Evolutionary conservation across 2,329 filamentous ascomycete genomes (phyloP).

Genomic region (Nigrograna mackinnonii): DNA sequence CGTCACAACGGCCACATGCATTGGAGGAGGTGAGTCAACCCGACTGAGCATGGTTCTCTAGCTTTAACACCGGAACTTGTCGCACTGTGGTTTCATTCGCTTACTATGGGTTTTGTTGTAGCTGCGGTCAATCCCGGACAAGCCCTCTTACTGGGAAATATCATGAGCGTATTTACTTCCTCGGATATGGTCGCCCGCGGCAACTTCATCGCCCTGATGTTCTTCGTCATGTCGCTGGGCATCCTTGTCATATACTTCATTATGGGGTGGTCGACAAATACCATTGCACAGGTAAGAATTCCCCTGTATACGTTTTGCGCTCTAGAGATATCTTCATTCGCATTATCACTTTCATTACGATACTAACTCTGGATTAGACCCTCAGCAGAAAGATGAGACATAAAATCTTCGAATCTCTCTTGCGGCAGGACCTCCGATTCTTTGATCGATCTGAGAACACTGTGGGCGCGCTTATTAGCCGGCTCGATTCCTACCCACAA

Average conservation of each 20-base stretch:
- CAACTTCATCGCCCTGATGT: not conserved
- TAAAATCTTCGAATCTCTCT: constrained; percentile 78
- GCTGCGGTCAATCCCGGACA: not conserved
- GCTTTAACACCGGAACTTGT: too few relatives aligned
- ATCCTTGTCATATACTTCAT: not conserved
- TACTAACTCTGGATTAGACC: too few relatives aligned
- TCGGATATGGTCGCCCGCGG: not conserved
- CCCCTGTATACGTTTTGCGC: too few relatives aligned
- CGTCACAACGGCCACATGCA: too few relatives aligned
- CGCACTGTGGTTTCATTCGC: too few relatives aligned
- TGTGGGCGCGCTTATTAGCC: constrained; percentile 78
- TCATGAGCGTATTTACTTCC: not conserved
- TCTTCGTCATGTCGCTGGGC: not conserved
- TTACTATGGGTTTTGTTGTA: too few relatives aligned
- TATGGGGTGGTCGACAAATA: not conserved
- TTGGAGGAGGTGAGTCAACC: too few relatives aligned
- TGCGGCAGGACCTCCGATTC: constrained; percentile 90
- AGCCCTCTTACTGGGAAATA: not conserved
- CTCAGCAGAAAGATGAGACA: constrained; percentile 14
- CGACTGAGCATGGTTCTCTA: too few relatives aligned
- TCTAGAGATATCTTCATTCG: too few relatives aligned
- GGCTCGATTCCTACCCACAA: constrained; percentile 71
- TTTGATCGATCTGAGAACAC: constrained; percentile 91
- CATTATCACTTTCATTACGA: too few relatives aligned
- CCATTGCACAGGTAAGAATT: not conserved